Evolutionary conservation across 768 basidiomycete genomes (phyloP).

Genomic region (Tricholoma furcatifolium): DNA sequence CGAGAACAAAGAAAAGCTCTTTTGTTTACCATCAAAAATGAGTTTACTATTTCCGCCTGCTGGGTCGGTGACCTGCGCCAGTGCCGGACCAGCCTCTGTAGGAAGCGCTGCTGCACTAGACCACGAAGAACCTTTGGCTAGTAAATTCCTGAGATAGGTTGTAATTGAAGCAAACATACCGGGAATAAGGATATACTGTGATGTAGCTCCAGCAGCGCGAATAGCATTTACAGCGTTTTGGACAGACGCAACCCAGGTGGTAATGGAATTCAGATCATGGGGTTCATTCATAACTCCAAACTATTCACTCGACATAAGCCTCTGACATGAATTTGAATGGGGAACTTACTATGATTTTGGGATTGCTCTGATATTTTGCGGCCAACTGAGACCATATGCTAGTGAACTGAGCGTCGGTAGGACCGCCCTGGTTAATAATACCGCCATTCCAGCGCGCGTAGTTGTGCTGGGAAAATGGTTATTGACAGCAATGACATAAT

Average conservation of each 20-base stretch:
- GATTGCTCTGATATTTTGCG: slow-evolving; percentile 39
- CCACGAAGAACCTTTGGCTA: slow-evolving; percentile 24
- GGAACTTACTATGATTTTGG: slow-evolving; percentile 39
- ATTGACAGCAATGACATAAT: background rate
- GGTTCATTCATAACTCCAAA: slow-evolving; percentile 57
- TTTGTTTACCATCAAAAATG: slow-evolving; percentile 42
- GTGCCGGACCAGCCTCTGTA: slow-evolving; percentile 43
- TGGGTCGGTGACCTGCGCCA: slow-evolving; percentile 40
- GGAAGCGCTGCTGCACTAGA: slow-evolving; percentile 32
- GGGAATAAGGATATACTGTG: slow-evolving; percentile 56
- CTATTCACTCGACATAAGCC: slow-evolving; percentile 11
- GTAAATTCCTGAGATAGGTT: background rate
- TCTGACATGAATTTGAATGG: slow-evolving; percentile 9
- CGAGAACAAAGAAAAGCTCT: background rate
- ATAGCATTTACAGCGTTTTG: slow-evolving; percentile 61
- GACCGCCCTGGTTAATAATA: slow-evolving; percentile 60
- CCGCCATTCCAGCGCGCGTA: slow-evolving; percentile 57
- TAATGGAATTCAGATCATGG: slow-evolving; percentile 47
- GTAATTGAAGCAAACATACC: slow-evolving; percentile 26
- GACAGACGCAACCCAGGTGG: slow-evolving; percentile 45
- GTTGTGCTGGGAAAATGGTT: slow-evolving; percentile 36
- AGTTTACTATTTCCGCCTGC: slow-evolving; percentile 41
- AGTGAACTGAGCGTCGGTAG: slow-evolving; percentile 49
- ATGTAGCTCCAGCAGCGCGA: slow-evolving; percentile 51
- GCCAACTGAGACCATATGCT: slow-evolving; percentile 55